Evolutionary conservation across 1,284 basidiomycete genomes (phyloP).

Genomic region (Mrakiaceae sp.): DNA sequence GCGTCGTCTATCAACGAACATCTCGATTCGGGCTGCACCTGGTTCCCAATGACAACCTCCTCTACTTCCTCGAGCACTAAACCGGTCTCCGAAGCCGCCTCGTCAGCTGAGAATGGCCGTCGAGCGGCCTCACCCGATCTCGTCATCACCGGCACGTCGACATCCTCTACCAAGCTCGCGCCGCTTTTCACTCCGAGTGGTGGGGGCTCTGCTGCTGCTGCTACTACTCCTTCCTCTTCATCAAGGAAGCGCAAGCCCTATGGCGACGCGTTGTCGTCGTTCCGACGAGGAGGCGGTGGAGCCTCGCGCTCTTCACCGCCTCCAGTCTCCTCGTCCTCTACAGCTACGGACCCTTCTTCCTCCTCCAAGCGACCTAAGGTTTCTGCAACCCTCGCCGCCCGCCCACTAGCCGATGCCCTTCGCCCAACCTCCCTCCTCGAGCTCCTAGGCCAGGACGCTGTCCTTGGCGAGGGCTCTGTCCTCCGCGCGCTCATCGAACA

Average conservation of each 20-base stretch:
- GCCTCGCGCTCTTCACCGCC: no score
- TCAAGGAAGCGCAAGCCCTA: no score
- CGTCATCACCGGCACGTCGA: background rate
- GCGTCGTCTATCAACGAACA: no score
- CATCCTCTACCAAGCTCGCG: background rate
- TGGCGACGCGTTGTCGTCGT: background rate
- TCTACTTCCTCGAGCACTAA: no score
- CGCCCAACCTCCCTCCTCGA: constrained; percentile 50
- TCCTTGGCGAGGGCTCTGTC: constrained; percentile 45
- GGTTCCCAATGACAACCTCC: no score
- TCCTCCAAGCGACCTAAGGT: background rate
- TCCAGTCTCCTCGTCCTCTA: background rate
- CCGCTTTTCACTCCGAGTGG: background rate
- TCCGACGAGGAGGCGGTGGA: no score
- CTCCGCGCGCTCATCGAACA: constrained; percentile 7
- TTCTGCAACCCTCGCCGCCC: background rate
- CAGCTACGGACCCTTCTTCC: background rate
- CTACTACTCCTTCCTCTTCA: no score
- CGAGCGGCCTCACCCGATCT: no score
- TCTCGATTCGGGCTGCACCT: no score
- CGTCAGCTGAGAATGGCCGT: no score
- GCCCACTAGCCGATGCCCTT: constrained; percentile 49
- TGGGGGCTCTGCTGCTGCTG: no score
- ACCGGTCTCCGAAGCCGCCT: no score
- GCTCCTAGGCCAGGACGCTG: constrained; percentile 56